Evolutionary conservation across 345 rosid species (phyloP).

Genomic region (Geranium rotundifolium): DNA sequence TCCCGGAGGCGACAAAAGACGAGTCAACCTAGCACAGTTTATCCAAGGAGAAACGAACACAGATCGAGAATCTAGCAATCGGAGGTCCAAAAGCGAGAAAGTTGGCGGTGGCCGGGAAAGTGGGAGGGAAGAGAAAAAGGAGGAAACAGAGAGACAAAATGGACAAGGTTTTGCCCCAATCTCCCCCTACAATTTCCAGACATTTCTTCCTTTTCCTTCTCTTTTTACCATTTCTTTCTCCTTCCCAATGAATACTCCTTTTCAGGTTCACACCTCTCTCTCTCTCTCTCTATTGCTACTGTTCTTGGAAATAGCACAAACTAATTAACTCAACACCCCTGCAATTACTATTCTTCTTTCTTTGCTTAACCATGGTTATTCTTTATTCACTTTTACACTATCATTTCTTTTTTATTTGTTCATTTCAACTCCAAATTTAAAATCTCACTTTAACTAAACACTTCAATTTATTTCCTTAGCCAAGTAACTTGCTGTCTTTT

Average conservation of each 20-base stretch:
- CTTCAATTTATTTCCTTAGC: too few relatives aligned
- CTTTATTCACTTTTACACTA: too few relatives aligned
- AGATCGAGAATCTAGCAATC: background rate
- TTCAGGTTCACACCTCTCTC: background rate
- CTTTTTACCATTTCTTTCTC: slow-evolving; percentile 6
- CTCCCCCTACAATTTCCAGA: slow-evolving; percentile 36
- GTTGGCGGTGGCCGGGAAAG: background rate
- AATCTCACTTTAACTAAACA: too few relatives aligned
- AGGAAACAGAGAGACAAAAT: slow-evolving; percentile 15
- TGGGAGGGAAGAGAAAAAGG: background rate
- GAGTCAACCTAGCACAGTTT: background rate
- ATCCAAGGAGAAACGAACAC: background rate
- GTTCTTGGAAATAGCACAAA: too few relatives aligned
- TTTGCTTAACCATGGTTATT: too few relatives aligned
- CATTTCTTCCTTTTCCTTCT: slow-evolving; percentile 8
- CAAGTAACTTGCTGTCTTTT: too few relatives aligned
- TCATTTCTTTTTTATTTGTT: too few relatives aligned
- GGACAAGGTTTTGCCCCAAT: slow-evolving; percentile 31
- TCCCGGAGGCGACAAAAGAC: background rate
- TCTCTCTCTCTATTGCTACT: background rate
- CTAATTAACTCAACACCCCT: too few relatives aligned
- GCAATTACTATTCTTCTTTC: too few relatives aligned
- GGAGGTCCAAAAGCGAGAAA: background rate
- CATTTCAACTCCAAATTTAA: too few relatives aligned
- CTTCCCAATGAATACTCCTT: background rate